Conservation (phyloP, 345 rosid genomes). For the Corchorus capsularis region DNA sequence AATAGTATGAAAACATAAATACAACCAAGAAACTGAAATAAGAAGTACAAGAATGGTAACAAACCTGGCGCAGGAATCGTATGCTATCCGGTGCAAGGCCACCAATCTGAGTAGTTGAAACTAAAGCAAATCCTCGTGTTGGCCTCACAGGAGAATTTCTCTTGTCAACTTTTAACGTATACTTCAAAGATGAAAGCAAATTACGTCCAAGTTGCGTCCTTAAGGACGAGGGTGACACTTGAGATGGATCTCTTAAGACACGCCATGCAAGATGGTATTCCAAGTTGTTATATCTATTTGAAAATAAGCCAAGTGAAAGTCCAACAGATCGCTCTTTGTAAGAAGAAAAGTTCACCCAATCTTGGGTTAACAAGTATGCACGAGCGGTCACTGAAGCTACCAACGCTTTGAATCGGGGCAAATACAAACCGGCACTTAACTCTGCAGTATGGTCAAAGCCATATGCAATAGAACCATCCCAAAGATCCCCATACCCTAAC, state of each 20-base stretch:
- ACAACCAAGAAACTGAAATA: background rate
- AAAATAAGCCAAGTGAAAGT: slow-evolving; percentile 77
- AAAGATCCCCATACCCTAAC: slow-evolving; percentile 88
- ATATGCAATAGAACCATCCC: slow-evolving; percentile 85
- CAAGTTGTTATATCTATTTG: slow-evolving; percentile 69
- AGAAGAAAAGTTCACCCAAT: slow-evolving; percentile 82
- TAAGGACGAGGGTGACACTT: slow-evolving; percentile 52
- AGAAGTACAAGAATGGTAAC: slow-evolving; percentile 1
- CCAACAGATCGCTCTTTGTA: slow-evolving; percentile 83
- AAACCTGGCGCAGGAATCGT: slow-evolving; percentile 87
- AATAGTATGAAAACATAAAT: background rate
- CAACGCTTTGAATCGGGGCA: slow-evolving; percentile 72
- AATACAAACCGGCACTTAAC: slow-evolving; percentile 70
- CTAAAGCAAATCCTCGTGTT: slow-evolving; percentile 78
- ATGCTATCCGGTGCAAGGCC: slow-evolving; percentile 93
- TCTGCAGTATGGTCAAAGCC: slow-evolving; percentile 83
- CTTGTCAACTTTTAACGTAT: slow-evolving; percentile 68
- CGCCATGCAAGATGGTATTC: slow-evolving; percentile 79
- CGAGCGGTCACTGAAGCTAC: slow-evolving; percentile 69
- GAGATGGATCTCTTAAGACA: slow-evolving; percentile 76
- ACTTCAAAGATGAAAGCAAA: slow-evolving; percentile 77
- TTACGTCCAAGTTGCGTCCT: slow-evolving; percentile 93
- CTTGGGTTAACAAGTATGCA: slow-evolving; percentile 73
- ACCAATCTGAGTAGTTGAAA: slow-evolving; percentile 70
- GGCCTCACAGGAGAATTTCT: slow-evolving; percentile 84